Evolutionary conservation across 164 flowering plant genomes (phyloP).

Genomic region (Berberis vulgaris): DNA sequence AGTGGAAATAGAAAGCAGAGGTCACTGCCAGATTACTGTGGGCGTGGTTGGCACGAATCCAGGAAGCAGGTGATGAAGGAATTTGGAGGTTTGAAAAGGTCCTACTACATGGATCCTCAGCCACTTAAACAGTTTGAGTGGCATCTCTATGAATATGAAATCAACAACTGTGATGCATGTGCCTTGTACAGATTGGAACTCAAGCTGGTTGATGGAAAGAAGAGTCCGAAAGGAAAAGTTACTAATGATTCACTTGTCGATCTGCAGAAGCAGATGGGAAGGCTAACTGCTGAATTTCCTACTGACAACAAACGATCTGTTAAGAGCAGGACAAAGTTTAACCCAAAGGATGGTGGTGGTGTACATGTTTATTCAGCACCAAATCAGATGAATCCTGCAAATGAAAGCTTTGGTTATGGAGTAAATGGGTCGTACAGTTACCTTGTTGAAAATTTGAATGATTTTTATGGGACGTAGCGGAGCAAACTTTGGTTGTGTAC

Average conservation of each 20-base stretch:
- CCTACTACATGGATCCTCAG: constrained; percentile 99
- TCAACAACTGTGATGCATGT: constrained; percentile 73
- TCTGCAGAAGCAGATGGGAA: constrained; percentile 92
- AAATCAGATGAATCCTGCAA: constrained; percentile 27
- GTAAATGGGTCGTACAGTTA: constrained; percentile 31
- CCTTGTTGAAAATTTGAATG: constrained; percentile 41
- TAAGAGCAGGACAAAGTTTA: constrained; percentile 44
- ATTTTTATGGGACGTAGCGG: constrained; percentile 35
- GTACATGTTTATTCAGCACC: constrained; percentile 16
- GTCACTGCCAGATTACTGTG: constrained; percentile 92
- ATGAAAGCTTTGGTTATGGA: constrained; percentile 39
- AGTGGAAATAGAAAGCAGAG: constrained; percentile 97
- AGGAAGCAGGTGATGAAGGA: constrained; percentile 95
- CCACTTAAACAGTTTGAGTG: constrained; percentile 73
- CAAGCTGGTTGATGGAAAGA: constrained; percentile 82
- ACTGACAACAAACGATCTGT: constrained; percentile 50
- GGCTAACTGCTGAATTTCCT: constrained; percentile 76
- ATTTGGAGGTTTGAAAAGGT: constrained; percentile 83
- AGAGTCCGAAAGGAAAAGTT: constrained; percentile 62
- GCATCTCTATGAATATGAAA: constrained; percentile 97
- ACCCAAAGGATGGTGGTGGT: constrained; percentile 22
- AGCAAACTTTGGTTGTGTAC: constrained; percentile 3
- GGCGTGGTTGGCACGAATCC: constrained; percentile 99
- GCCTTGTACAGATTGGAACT: constrained; percentile 88
- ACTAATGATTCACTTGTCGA: constrained; percentile 70